Evolutionary conservation across 139 green algal species (phyloP).

Genomic region (Microglena sp.): DNA sequence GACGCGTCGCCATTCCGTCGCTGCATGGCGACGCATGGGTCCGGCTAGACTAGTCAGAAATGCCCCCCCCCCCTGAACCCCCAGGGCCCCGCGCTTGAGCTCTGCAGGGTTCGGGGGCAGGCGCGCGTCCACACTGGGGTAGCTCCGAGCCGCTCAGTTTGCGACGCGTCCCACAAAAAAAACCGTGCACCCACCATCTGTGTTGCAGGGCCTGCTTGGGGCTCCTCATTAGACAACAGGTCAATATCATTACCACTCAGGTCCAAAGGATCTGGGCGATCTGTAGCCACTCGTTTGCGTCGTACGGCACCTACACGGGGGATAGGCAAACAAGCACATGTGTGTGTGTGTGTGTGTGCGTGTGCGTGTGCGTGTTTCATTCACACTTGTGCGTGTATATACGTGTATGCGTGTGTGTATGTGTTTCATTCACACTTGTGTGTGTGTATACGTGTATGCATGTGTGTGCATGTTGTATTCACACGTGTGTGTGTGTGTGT

Average conservation of each 20-base stretch:
- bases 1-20: too few relatives aligned
- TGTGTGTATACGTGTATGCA: not conserved
- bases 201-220: too few relatives aligned
- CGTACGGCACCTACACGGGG: not conserved
- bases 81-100: too few relatives aligned
- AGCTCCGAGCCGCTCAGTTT: too few relatives aligned
- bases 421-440: not conserved
- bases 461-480: not conserved
- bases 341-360: slow-evolving; percentile 1
- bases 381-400: not conserved
- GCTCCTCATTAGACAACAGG: not conserved
- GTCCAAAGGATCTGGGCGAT: not conserved
- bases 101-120: too few relatives aligned
- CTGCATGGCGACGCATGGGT: too few relatives aligned
- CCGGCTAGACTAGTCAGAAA: too few relatives aligned
- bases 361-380: not conserved
- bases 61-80: too few relatives aligned
- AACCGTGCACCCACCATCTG: too few relatives aligned
- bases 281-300: not conserved
- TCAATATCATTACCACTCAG: not conserved
- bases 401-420: not conserved
- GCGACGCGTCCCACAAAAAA: too few relatives aligned
- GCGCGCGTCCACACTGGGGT: too few relatives aligned
- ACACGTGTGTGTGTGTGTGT: not conserved
- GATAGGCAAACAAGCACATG: not conserved